These are phyloP conservation scores for Schizosaccharomyces lindneri DNA, from an alignment of 805 yeast genomes.

Conservation along the genomic window DNA sequence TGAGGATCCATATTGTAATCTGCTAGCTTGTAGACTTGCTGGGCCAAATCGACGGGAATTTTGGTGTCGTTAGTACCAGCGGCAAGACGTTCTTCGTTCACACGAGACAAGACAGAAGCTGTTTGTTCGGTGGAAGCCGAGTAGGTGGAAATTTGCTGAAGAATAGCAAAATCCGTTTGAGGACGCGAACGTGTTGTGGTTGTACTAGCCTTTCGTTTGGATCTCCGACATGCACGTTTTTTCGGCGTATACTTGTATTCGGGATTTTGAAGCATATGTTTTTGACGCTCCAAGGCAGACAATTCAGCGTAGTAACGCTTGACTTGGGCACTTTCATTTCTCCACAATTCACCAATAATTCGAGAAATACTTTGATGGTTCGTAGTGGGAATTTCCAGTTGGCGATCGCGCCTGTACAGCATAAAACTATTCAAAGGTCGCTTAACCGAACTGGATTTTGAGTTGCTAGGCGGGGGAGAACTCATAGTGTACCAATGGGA, in stretches of 20 bases:
- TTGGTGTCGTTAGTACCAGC: too few species aligned
- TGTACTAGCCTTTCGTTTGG: too few species aligned
- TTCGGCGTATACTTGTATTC: slow-evolving; percentile 1
- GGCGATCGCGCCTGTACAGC: slow-evolving; percentile 22
- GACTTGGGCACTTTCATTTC: slow-evolving; percentile 14
- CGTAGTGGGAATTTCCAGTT: slow-evolving; percentile 12
- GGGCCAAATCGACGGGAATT: too few species aligned
- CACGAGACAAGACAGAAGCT: too few species aligned
- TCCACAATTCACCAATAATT: slow-evolving; percentile 23
- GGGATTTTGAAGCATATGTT: not conserved
- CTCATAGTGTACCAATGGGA: not conserved
- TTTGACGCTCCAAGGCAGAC: not conserved
- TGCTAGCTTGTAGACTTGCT: too few species aligned
- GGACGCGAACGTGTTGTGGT: not conserved
- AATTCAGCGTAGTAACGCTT: slow-evolving; percentile 1
- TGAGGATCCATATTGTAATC: too few species aligned
- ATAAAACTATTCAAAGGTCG: slow-evolving; percentile 25
- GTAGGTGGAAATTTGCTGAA: not conserved
- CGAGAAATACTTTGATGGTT: slow-evolving; percentile 14
- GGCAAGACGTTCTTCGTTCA: too few species aligned
- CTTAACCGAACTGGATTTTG: slow-evolving; percentile 13
- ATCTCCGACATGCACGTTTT: not conserved
- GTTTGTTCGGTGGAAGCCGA: not conserved
- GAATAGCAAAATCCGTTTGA: not conserved
- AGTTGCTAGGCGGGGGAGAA: not conserved